These are phyloP conservation scores for Starmerella ratchasimensis DNA, from an alignment of 805 yeast genomes.

Conservation along the genomic window DNA sequence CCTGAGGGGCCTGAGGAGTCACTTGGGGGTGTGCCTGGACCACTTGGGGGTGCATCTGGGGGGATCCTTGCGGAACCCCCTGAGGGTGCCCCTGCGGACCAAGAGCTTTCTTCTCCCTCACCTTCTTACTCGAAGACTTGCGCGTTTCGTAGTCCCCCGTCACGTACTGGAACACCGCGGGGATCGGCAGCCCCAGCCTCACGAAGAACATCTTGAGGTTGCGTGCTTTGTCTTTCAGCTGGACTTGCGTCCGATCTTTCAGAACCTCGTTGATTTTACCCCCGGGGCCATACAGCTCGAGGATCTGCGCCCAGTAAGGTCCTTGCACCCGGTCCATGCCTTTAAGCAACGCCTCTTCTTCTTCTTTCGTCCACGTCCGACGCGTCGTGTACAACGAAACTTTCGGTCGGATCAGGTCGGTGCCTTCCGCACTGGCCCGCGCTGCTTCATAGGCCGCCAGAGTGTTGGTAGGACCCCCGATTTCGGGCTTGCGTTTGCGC, in stretches of 20 bases:
- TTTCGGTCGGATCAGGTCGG: constrained; percentile 18
- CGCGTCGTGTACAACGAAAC: constrained; percentile 28
- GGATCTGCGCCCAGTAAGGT: constrained; percentile 84
- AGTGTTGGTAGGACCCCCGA: constrained; percentile 15
- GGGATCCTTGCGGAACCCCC: too few relatives aligned
- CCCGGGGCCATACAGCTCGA: constrained; percentile 88
- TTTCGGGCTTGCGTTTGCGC: constrained; percentile 6
- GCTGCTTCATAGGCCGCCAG: constrained; percentile 23
- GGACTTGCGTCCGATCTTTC: constrained; percentile 81
- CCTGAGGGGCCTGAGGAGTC: neutral
- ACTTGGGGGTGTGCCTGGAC: too few relatives aligned
- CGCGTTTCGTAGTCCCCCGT: constrained; percentile 52
- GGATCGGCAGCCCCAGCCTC: constrained; percentile 62
- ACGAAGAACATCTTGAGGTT: constrained; percentile 84
- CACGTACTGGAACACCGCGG: constrained; percentile 64
- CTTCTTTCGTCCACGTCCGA: constrained; percentile 76
- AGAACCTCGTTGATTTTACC: constrained; percentile 72
- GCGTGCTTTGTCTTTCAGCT: constrained; percentile 89
- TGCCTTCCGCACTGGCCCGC: constrained; percentile 18
- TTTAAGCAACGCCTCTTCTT: constrained; percentile 67
- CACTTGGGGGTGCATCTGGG: too few relatives aligned
- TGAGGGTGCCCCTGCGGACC: too few relatives aligned
- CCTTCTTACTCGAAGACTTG: constrained; percentile 14
- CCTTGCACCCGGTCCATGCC: constrained; percentile 69
- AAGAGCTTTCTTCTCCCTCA: constrained; percentile 1